A percentile compares a stretch with the other conserved stretches of the same genome.
phyloP scores from a whole-genome alignment of 495 filamentous ascomycete species.

The Penicillium daleae region DNA sequence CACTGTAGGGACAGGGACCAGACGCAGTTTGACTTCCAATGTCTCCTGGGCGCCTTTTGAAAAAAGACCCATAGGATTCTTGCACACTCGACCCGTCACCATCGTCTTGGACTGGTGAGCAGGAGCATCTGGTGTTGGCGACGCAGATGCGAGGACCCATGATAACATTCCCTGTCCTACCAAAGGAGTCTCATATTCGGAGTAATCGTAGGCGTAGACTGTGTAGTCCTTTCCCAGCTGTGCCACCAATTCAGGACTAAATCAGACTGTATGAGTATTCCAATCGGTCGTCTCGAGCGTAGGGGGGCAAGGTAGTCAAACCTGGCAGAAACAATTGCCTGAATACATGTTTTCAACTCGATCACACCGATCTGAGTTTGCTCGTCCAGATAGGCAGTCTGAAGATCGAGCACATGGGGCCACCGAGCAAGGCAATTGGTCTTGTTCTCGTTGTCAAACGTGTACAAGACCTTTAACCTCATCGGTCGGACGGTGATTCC shows the following conservation, averaged over 20 bases:
- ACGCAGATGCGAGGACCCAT: conserved; percentile 70
- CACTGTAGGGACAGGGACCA: conserved; percentile 79
- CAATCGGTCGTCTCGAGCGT: conserved; percentile 4
- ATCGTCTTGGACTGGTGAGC: conserved; percentile 68
- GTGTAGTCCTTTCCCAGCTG: conserved; percentile 88
- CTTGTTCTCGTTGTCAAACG: conserved; percentile 88
- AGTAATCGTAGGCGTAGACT: conserved; percentile 96
- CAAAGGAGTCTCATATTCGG: conserved; percentile 87
- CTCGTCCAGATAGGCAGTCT: conserved; percentile 79
- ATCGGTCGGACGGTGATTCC: conserved; percentile 58
- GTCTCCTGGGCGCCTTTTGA: conserved; percentile 84
- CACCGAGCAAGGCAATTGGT: conserved; percentile 91
- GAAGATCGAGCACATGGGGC: conserved; percentile 78
- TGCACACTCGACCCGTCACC: conserved; percentile 88
- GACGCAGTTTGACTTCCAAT: conserved; percentile 88
- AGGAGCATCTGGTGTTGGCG: conserved; percentile 56
- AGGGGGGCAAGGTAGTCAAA: conserved; percentile 33
- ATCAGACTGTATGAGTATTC: conserved; percentile 25
- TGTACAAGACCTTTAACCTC: conserved; percentile 92
- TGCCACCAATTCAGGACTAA: conserved; percentile 84
- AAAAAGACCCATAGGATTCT: conserved; percentile 81
- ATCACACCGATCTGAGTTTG: conserved; percentile 80
- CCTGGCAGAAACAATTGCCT: conserved; percentile 79
- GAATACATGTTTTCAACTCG: conserved; percentile 86
- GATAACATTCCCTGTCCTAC: conserved; percentile 97